Conservation (phyloP, 2,329 filamentous ascomycete species). For the Drechslera avenae region DNA sequence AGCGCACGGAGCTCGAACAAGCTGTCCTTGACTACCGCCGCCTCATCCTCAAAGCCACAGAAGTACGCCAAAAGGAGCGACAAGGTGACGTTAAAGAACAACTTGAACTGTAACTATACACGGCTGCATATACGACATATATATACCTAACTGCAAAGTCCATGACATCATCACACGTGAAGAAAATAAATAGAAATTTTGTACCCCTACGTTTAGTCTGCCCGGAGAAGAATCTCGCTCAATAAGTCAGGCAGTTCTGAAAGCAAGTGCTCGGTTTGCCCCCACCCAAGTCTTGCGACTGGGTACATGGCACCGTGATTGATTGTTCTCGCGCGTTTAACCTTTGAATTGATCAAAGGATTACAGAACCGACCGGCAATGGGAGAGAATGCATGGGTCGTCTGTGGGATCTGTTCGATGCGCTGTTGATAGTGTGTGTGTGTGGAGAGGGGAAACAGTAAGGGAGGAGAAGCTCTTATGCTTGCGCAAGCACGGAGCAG, state of each 20-base stretch:
- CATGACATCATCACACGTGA: background rate
- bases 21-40: constrained; percentile 80
- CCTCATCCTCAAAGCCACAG: constrained; percentile 40
- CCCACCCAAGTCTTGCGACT: constrained; percentile 20
- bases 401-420: constrained; percentile 39
- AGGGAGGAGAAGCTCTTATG: background rate
- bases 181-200: too few species aligned
- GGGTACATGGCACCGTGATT: constrained; percentile 14
- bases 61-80: constrained; percentile 28
- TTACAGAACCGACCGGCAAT: constrained; percentile 32
- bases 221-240: constrained; percentile 42
- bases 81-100: constrained; percentile 8
- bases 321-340: constrained; percentile 33
- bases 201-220: constrained; percentile 45
- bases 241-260: constrained; percentile 40
- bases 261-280: constrained; percentile 24
- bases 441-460: constrained; percentile 4
- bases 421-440: constrained; percentile 26
- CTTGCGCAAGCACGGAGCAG: background rate
- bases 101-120: constrained; percentile 28
- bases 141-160: background rate
- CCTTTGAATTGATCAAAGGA: constrained; percentile 4
- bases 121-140: background rate
- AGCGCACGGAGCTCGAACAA: constrained; percentile 73
- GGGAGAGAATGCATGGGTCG: constrained; percentile 23